These are phyloP conservation scores for Ogataea corticis DNA, from an alignment of 805 yeast genomes.

Conservation along the genomic window DNA sequence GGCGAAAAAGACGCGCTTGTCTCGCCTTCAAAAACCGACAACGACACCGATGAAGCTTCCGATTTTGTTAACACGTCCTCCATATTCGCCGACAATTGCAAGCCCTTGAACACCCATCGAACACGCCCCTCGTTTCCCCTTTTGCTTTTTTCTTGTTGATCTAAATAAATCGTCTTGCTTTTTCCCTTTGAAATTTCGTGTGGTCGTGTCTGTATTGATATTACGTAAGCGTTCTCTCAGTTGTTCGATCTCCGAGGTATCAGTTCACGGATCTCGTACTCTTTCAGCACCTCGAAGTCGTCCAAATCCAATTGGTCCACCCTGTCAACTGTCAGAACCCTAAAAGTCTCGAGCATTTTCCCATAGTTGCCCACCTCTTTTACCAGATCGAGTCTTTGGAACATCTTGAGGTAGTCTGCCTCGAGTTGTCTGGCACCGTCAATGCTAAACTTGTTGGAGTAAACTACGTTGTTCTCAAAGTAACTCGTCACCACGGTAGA, in stretches of 20 bases:
- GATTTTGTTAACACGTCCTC: conserved; percentile 12
- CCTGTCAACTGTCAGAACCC: conserved; percentile 12
- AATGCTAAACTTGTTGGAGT: conserved; percentile 37
- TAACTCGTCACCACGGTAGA: conserved; percentile 35
- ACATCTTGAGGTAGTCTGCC: conserved; percentile 34
- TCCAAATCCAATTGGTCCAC: not conserved
- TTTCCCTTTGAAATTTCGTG: not conserved
- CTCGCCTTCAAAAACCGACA: conserved; percentile 15
- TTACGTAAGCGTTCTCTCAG: not conserved
- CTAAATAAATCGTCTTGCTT: too few species aligned
- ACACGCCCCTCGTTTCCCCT: too few species aligned
- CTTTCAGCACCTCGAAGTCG: conserved; percentile 8
- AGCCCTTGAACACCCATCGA: not conserved
- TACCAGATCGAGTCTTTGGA: conserved; percentile 27
- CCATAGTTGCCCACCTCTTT: conserved; percentile 23
- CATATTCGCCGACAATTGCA: conserved; percentile 3
- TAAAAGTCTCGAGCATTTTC: conserved; percentile 20
- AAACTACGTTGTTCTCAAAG: conserved; percentile 39
- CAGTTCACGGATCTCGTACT: conserved; percentile 17
- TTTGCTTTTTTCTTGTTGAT: too few species aligned
- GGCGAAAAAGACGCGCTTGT: conserved; percentile 7
- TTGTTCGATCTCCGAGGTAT: conserved; percentile 10
- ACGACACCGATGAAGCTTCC: conserved; percentile 11
- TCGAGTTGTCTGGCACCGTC: conserved; percentile 38
- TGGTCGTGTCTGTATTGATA: not conserved